These are phyloP conservation scores for Jatropha podagrica DNA, from an alignment of 441 rosid genomes.

Conservation along the genomic window DNA sequence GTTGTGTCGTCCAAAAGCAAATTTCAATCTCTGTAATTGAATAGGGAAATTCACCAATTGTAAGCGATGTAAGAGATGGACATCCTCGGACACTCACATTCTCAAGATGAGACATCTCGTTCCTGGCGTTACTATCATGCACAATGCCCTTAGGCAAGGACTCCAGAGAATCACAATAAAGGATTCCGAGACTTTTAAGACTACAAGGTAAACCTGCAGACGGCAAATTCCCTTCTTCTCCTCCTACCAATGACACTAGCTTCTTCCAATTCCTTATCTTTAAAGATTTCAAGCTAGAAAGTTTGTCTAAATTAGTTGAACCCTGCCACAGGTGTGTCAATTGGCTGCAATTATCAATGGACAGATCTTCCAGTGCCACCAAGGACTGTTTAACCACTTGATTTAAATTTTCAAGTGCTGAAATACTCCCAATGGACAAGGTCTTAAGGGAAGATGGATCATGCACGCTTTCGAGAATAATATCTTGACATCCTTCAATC, in stretches of 20 bases:
- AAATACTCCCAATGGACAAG: not conserved
- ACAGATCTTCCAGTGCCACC: slow-evolving; percentile 2
- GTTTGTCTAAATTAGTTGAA: not conserved
- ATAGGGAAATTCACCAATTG: not conserved
- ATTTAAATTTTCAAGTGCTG: not conserved
- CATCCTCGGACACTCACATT: not conserved
- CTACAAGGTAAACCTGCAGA: not conserved
- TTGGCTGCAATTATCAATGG: too few species aligned
- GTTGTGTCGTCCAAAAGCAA: slow-evolving; percentile 5
- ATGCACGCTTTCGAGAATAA: not conserved
- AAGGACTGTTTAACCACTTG: not conserved
- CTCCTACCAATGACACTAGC: not conserved
- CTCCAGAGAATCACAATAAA: not conserved
- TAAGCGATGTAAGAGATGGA: not conserved
- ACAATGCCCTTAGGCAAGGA: not conserved
- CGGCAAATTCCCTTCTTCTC: not conserved
- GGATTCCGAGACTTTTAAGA: not conserved
- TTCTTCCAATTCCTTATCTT: not conserved
- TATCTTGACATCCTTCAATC: not conserved
- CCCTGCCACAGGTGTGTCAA: not conserved
- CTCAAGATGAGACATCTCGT: not conserved
- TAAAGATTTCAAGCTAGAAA: not conserved
- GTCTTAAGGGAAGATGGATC: not conserved
- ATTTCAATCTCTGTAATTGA: slow-evolving; percentile 15
- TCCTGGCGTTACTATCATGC: not conserved